Conservation (phyloP, 257 asterid species). For the Capsicum pubescens region DNA sequence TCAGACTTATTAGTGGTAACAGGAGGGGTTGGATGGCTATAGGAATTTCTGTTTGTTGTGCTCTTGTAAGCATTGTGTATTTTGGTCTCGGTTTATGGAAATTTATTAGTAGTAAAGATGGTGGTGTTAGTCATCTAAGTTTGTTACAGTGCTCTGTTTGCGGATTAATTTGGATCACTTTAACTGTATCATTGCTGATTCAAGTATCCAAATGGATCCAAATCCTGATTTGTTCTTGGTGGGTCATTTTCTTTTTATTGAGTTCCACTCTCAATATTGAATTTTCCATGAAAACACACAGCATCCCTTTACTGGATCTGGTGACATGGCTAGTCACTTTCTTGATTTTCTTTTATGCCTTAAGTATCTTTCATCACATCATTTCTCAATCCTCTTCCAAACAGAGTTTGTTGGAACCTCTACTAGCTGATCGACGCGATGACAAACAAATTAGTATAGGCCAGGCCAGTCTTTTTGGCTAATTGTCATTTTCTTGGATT, state of each 20-base stretch:
- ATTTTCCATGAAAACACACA: conserved; percentile 32
- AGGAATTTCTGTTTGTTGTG: conserved; percentile 46
- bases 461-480: conserved; percentile 46
- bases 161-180: conserved; percentile 60
- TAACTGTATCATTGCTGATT: conserved; percentile 51
- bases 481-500: conserved; percentile 67
- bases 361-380: conserved; percentile 35
- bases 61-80: conserved; percentile 47
- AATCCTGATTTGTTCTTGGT: conserved; percentile 58
- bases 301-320: conserved; percentile 43
- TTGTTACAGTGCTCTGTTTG: conserved; percentile 43
- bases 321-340: conserved; percentile 58
- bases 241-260: conserved; percentile 51
- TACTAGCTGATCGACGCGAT: conserved; percentile 42
- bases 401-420: conserved; percentile 44
- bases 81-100: conserved; percentile 41
- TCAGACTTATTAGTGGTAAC: conserved; percentile 9
- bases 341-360: conserved; percentile 55
- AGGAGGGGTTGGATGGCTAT: conserved; percentile 44
- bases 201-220: conserved; percentile 51
- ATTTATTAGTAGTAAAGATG: conserved; percentile 23
- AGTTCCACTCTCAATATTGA: conserved; percentile 50
- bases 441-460: conserved; percentile 22
- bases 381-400: conserved; percentile 34
- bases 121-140: conserved; percentile 34